These are phyloP conservation scores for Lachnellula arida DNA, from an alignment of 2,329 filamentous ascomycete species.

Conservation along the genomic window DNA sequence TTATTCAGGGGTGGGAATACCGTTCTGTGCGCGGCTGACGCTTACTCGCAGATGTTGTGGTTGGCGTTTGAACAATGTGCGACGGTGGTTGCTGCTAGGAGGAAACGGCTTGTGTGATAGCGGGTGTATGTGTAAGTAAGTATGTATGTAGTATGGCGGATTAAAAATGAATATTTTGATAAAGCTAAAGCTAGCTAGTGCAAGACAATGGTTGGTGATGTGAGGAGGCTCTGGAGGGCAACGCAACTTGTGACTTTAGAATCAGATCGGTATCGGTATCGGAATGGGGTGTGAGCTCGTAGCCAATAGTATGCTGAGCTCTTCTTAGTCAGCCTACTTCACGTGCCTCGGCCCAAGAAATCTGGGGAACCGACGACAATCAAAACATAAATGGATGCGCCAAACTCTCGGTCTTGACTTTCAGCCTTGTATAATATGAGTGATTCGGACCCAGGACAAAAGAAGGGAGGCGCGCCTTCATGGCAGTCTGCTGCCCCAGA, in stretches of 20 bases:
- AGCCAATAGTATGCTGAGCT: too few species aligned
- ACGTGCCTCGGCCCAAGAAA: too few species aligned
- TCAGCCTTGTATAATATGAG: conserved; percentile 20
- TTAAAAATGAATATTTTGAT: too few species aligned
- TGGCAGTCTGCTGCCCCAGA: conserved; percentile 23
- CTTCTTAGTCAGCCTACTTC: too few species aligned
- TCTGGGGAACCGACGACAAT: conserved; percentile 1
- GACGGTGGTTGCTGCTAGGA: background rate
- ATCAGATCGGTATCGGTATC: too few species aligned
- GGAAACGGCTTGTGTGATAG: background rate
- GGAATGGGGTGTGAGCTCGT: too few species aligned
- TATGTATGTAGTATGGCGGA: too few species aligned
- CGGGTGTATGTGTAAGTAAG: too few species aligned
- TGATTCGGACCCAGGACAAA: conserved; percentile 22
- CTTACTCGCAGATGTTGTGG: conserved; percentile 4
- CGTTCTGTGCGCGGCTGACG: conserved; percentile 1
- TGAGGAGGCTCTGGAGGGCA: too few species aligned
- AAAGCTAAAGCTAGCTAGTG: too few species aligned
- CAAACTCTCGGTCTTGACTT: background rate
- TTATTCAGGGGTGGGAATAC: background rate
- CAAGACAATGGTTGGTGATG: too few species aligned
- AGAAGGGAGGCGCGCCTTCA: conserved; percentile 19
- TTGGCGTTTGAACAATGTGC: background rate
- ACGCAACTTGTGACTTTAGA: too few species aligned
- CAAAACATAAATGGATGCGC: conserved; percentile 5